Conservation (phyloP, 2,329 filamentous ascomycete species). For the Zasmidium angulare region DNA sequence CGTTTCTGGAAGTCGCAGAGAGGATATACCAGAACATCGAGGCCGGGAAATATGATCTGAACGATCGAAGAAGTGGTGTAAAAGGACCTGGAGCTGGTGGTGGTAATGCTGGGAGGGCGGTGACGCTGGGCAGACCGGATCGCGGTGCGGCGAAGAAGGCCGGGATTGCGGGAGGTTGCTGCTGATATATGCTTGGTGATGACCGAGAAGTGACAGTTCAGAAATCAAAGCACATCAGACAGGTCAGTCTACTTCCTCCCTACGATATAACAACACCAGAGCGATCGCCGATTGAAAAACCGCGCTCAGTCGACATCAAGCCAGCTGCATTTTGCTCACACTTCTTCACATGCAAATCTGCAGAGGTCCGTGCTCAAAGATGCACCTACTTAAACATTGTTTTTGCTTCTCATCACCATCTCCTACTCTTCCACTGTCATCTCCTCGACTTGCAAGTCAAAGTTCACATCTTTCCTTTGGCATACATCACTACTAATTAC, state of each 20-base stretch:
- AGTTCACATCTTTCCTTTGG: background rate
- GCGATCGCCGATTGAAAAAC: too few relatives aligned
- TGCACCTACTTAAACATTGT: too few relatives aligned
- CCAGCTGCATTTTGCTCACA: background rate
- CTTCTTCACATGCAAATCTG: background rate
- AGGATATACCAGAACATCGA: constrained; percentile 97
- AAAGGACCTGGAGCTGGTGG: constrained; percentile 64
- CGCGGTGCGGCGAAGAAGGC: constrained; percentile 32
- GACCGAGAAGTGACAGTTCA: background rate
- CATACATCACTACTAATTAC: too few relatives aligned
- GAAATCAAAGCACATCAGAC: background rate
- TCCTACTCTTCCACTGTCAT: background rate
- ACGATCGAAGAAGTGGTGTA: constrained; percentile 87
- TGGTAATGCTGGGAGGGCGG: constrained; percentile 41
- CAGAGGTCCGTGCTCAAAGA: background rate
- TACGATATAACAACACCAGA: too few relatives aligned
- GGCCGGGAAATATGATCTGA: constrained; percentile 89
- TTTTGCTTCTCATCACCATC: too few relatives aligned
- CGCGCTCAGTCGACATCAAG: background rate
- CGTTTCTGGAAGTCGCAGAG: constrained; percentile 90
- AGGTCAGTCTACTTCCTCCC: background rate
- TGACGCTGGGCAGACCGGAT: constrained; percentile 48
- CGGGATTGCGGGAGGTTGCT: constrained; percentile 21
- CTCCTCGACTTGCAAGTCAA: too few relatives aligned
- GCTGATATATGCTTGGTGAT: constrained; percentile 11